Base-by-base conservation (phyloP, 148 eudicot genomes). In the Diospyros lotus region DNA sequence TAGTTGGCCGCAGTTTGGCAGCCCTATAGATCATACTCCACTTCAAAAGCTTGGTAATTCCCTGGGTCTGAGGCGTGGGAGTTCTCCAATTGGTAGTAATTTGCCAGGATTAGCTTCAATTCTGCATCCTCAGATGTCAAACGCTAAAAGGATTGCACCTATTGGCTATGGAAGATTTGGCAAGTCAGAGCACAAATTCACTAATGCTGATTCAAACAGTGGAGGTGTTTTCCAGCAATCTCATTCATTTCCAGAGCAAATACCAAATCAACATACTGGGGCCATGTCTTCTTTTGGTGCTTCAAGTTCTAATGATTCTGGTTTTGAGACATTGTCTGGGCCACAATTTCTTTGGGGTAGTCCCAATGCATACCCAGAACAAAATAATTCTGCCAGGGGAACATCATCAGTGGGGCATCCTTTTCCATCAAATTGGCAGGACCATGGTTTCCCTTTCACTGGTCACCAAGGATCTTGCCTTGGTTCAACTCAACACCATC, bases 321-420 rank as follows among this genome's bases (percentile, higher is more conserved):
- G 84, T 66, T 66, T 92, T 71, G 97, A 86, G 72, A 92, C 91
- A 71, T 70, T 92, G 58, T 90, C 97, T 60, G 94, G 94, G 58
- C 87, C 97, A 64, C 94, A 92, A 61, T 92, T 92, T 78, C 93
- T 92, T 39, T 92, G 97, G 97, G 92, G 94, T 76, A 87, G 92
- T 77, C 86, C 94, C 52, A 77, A 65, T 3, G 68, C 83, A 18
- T 69, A 78, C 71, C 70, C 87, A 14, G 90, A 91, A 51, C 80
- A 76, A 38, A 73, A 82, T 64, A 87, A 82, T 73, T 61, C 83
- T 77, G 66, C 81, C 55, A 84, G 83, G 90, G 76, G 71, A 42
- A 71, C 77, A 55, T 80, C 77, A 59, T 74, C 89, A 0, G 78
- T 80, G 50, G 88, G 77, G 9, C 85, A 77, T 58, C 81, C 87